Base-by-base conservation (phyloP, 2,329 filamentous ascomycete genomes). In the Ophiostoma novo-ulmi region DNA sequence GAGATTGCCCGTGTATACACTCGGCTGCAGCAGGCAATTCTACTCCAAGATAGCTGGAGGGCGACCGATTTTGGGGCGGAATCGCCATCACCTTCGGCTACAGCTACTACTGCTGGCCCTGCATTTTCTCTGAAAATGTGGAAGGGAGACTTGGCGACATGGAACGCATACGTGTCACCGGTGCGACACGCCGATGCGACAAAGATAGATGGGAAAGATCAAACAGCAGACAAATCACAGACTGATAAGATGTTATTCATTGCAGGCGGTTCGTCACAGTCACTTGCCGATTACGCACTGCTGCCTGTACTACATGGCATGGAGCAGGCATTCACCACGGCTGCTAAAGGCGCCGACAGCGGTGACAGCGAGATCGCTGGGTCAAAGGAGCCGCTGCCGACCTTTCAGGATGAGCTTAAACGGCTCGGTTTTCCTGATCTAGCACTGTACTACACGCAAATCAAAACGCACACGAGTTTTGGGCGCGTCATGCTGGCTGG, bases 261-360 rank as follows among this genome's bases (percentile, higher is more conserved):
- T 26, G 82, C 83, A 0, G 84, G 83, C 0, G 71, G 75, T 3
- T 73, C 71, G 0, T 73, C 73, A 13, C 74, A 82, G 0, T 79
- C 80, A 1, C 75, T 88, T 1, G 82, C 83, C 0, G 87, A 89
- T 76, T 89, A 83, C 75, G 85, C 84, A 0, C 75, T 88, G 3
- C 88, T 85, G 84, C 86, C 87, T 0, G 80, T 87, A 17, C 74
- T 89, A 71, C 78, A 86, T 71, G 80, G 80, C 41, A 79, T 87
- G 26, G 76, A 80, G 10, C 72, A 77, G 17, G 77, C 78, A 26
- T 76, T 76, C 70, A 80, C 78, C 1, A 61, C 41, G 17, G 8
- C 36, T 17, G 11, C 13, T 35, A 7, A 26, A 35, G 58, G 35
- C 7, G 20, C 26, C 58, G 7, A 4, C 2, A 66, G 41, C 3